Base-by-base conservation (phyloP, 2,329 filamentous ascomycete genomes). In the Xylaria sp. region DNA sequence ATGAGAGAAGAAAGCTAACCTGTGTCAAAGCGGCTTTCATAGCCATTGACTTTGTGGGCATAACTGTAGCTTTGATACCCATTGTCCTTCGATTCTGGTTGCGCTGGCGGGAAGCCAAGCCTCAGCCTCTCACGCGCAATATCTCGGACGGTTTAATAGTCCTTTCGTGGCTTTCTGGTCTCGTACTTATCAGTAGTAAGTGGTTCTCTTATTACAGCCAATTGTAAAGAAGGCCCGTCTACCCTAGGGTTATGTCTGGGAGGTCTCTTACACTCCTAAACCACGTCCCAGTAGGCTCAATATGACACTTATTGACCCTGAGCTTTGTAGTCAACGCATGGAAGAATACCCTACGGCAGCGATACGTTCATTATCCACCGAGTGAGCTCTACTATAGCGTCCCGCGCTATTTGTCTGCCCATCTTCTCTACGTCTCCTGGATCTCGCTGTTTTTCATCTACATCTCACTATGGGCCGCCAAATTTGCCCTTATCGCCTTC, bases 371-470 rank as follows among this genome's bases (percentile, higher is more conserved):
- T 42, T 62, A 66, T 12, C 72, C 73, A 16, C 51, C 65, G 4
- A 53, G 32, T 16, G 69, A 71, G 50, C 73, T 75, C 32, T 75
- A 73, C 64, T 75, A 75, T 58, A 63, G 71, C 25, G 73, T 75
- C 0, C 73, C 73, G 40, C 55, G 48, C 12, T 32, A 37, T 18
- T 37, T 71, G 13, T 70, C 72, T 3, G 69, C 69, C 6, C 64
- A 75, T 40, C 66, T 75, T 12, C 72, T 74, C 5, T 74, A 74
- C 60, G 69, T 74, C 12, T 75, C 73, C 0, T 75, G 73, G 73
- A 62, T 74, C 27, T 75, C 72, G 21, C 71, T 75, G 21, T 75
- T 68, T 50, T 75, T 73, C 68, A 73, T 75, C 57, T 75, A 75
- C 65, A 70, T 74, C 66, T 68, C 73, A 40, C 68, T 75, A 3